Evolutionary conservation across 495 filamentous ascomycete species (phyloP).

Genomic region (Penicillium canariense): DNA sequence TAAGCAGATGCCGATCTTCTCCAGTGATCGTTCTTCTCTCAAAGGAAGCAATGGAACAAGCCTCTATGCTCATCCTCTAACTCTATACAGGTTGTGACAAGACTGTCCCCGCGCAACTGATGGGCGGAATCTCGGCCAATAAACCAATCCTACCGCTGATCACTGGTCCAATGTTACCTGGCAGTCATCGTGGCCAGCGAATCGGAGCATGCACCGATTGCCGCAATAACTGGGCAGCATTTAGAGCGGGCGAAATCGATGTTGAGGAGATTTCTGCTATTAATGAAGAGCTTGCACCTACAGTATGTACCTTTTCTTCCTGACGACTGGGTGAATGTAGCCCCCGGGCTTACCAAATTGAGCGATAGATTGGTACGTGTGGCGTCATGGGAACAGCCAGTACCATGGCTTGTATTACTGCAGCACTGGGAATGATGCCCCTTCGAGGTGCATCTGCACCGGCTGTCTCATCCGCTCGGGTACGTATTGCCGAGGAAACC

Average conservation of each 20-base stretch:
- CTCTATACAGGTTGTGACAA: constrained; percentile 57
- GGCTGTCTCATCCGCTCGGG: constrained; percentile 61
- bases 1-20: constrained; percentile 19
- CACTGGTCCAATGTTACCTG: constrained; percentile 68
- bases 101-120: constrained; percentile 64
- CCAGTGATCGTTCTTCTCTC: neutral
- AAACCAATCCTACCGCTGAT: constrained; percentile 62
- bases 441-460: constrained; percentile 59
- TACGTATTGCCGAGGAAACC: constrained; percentile 63
- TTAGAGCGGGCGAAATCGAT: constrained; percentile 57
- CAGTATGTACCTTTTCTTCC: constrained; percentile 36
- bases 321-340: neutral
- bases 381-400: constrained; percentile 70
- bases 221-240: constrained; percentile 65
- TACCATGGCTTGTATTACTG: constrained; percentile 67
- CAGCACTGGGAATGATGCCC: constrained; percentile 63
- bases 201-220: constrained; percentile 69
- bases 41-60: neutral
- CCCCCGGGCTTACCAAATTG: neutral
- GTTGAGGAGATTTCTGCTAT: constrained; percentile 63
- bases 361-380: constrained; percentile 57
- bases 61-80: neutral
- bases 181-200: constrained; percentile 54
- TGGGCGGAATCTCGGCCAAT: constrained; percentile 69
- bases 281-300: constrained; percentile 67